Evolutionary conservation across 768 basidiomycete species (phyloP).

Genomic region (Pholiota conissans): DNA sequence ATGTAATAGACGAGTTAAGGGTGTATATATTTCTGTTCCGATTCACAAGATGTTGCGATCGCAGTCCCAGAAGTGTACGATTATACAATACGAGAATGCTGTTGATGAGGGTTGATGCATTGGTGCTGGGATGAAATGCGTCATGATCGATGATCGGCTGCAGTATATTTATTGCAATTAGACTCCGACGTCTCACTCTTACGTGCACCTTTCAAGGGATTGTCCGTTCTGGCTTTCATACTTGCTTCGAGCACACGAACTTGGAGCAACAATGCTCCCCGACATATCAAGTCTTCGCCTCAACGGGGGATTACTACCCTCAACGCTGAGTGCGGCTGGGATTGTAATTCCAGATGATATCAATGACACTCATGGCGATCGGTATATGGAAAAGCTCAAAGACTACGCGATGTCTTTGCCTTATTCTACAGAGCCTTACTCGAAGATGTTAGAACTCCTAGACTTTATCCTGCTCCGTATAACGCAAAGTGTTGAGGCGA

Average conservation of each 20-base stretch:
- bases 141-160: neutral
- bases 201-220: neutral
- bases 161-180: neutral
- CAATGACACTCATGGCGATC: slow-evolving; percentile 35
- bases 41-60: neutral
- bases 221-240: slow-evolving; percentile 11
- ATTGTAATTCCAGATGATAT: slow-evolving; percentile 28
- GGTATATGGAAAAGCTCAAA: slow-evolving; percentile 58
- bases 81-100: too few species aligned
- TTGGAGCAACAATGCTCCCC: slow-evolving; percentile 32
- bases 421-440: slow-evolving; percentile 74
- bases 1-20: neutral
- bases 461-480: slow-evolving; percentile 72
- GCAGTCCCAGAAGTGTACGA: too few species aligned
- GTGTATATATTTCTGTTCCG: neutral
- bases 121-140: neutral
- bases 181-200: slow-evolving; percentile 23
- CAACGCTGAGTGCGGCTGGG: slow-evolving; percentile 9
- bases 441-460: slow-evolving; percentile 74
- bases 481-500: slow-evolving; percentile 72
- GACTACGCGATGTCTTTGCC: slow-evolving; percentile 67
- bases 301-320: slow-evolving; percentile 28
- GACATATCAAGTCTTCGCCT: slow-evolving; percentile 48
- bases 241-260: slow-evolving; percentile 12
- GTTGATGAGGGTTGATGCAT: too few species aligned